Base-by-base conservation (phyloP, 495 filamentous ascomycete genomes). In the Cercophora sp. region DNA sequence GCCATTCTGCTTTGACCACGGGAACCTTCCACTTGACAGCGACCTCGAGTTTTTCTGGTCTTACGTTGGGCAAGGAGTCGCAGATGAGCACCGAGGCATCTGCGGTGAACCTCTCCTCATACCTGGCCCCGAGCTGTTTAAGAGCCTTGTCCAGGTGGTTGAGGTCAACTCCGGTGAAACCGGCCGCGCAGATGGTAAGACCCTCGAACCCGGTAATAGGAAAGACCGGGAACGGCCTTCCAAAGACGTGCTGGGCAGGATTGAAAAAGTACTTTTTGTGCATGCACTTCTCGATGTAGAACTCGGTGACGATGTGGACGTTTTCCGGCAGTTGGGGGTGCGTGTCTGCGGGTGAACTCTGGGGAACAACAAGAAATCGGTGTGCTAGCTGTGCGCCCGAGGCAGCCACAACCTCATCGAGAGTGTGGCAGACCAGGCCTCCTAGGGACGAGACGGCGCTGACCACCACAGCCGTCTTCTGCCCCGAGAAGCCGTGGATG, bases 251-350 rank as follows among this genome's bases (percentile, higher is more conserved):
- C 1, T 81, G 75, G 43, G 71, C 66, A n/a, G 91, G 89, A 8
- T 84, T 73, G 29, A 89, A 79, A 50, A 90, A 77, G 8, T 65
- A 71, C 59, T 87, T 89, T 13, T 82, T 78, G 59, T 89, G 80
- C 26, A 97, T 70, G 64, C 92, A 97, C 36, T 82, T 77, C 68
- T 98, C 93, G 31, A 97, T 75, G 84, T 92, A 98, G 77, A 91
- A 93, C 57, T 96, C 88, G 8, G 89, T 96, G 31, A 95, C 86
- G 36, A 84, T 66, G 27, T 70, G 55, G 32, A 78, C 62, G 18
- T 65, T 66, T 11, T 64, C 53, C 1, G 67, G 73, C 1, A 71
- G 39, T 2, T 25, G 35, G 5, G 75, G 74, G 16, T 73, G 72
- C 13, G 69, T 62, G 11, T 74, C 65, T 0, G 70, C 60, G 10